Conservation (phyloP, 140 eudicot genomes). For the Cichorium intybus region DNA sequence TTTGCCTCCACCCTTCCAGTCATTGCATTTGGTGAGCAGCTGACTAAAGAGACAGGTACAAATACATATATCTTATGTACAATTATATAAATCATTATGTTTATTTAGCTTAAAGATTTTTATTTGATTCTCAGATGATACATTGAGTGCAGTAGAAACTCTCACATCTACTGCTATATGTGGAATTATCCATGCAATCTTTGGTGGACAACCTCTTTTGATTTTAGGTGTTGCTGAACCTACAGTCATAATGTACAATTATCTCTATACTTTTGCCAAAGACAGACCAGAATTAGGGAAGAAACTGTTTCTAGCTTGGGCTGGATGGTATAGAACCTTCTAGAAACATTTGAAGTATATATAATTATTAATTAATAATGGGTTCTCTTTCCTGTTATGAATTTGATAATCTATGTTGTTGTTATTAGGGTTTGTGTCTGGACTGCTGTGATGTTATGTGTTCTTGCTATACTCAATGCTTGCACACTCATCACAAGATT, state of each 20-base stretch:
- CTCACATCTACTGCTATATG: conserved; percentile 89
- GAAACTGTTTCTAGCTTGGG: conserved; percentile 74
- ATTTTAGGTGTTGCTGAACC: conserved; percentile 97
- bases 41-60: conserved; percentile 84
- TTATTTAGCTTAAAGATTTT: not conserved
- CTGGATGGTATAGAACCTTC: conserved; percentile 60
- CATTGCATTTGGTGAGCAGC: conserved; percentile 91
- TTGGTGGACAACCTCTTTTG: conserved; percentile 94
- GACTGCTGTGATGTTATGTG: conserved; percentile 68
- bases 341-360: conserved; percentile 4
- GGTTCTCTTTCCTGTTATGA: not conserved
- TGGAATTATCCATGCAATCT: conserved; percentile 74
- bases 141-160: conserved; percentile 79
- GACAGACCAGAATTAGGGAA: conserved; percentile 51
- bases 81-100: not conserved
- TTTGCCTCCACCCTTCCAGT: conserved; percentile 97
- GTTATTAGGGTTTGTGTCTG: conserved; percentile 82
- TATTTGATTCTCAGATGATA: conserved; percentile 54
- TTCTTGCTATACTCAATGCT: conserved; percentile 87
- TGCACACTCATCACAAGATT: conserved; percentile 73
- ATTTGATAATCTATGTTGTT: not conserved
- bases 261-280: conserved; percentile 62
- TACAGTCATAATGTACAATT: conserved; percentile 79
- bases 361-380: not conserved
- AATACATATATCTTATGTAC: not conserved